Evolutionary conservation across 768 basidiomycete species (phyloP).

Genomic region (Russula vinacea): DNA sequence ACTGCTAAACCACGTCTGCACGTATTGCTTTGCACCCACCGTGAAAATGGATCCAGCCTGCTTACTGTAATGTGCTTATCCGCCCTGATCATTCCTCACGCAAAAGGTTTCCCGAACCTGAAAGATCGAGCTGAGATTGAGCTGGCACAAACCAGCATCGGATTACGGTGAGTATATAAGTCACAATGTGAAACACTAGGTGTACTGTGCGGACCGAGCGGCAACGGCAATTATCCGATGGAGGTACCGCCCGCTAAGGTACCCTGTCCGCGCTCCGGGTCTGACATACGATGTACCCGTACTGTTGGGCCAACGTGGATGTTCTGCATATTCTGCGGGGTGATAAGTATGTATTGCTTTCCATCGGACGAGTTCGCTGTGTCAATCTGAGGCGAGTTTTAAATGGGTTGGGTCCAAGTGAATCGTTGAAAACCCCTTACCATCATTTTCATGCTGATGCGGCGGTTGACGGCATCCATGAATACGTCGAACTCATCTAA

Average conservation of each 20-base stretch:
- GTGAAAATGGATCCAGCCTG: too few relatives aligned
- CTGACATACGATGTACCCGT: constrained; percentile 71
- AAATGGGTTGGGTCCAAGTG: constrained; percentile 3
- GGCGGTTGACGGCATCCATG: constrained; percentile 91
- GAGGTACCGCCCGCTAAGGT: constrained; percentile 38
- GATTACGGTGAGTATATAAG: not conserved
- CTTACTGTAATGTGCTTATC: too few relatives aligned
- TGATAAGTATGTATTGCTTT: constrained; percentile 94
- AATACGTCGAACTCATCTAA: constrained; percentile 97
- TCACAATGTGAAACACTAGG: not conserved
- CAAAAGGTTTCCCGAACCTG: not conserved
- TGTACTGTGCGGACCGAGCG: too few relatives aligned
- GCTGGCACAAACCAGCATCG: constrained; percentile 6
- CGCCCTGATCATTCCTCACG: not conserved
- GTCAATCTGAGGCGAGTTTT: constrained; percentile 57
- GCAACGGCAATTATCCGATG: constrained; percentile 2
- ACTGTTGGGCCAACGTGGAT: constrained; percentile 65
- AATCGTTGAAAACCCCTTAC: constrained; percentile 41
- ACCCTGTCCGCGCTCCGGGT: constrained; percentile 69
- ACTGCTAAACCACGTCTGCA: too few relatives aligned
- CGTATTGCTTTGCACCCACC: too few relatives aligned
- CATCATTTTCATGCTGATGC: constrained; percentile 95
- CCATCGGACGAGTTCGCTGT: constrained; percentile 82
- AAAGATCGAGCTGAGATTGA: not conserved
- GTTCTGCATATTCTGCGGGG: constrained; percentile 89